phyloP scores from a whole-genome alignment of 2,329 filamentous ascomycete genomes.

The Trichoderma brevicompactum region DNA sequence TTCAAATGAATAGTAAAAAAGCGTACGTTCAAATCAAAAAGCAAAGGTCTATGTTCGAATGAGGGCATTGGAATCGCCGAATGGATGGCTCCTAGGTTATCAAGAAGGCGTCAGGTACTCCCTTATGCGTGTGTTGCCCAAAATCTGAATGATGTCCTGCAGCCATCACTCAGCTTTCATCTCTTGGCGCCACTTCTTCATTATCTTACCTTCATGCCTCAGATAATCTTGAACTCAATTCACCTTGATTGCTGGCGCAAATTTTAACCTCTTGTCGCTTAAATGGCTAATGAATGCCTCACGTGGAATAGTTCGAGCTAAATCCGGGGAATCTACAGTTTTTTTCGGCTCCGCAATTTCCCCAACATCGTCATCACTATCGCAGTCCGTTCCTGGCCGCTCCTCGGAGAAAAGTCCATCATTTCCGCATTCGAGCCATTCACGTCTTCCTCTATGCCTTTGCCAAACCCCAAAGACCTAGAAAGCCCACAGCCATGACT shows the following conservation, averaged over 20 bases:
- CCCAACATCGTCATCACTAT: slow-evolving; percentile 2
- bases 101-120: no score
- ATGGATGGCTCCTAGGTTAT: no score
- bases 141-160: no score
- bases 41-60: no score
- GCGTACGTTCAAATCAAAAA: no score
- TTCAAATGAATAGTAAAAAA: no score
- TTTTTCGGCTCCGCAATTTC: slow-evolving; percentile 8
- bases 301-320: background rate
- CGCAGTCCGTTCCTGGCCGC: background rate
- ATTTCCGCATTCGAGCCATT: background rate
- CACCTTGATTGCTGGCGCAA: no score
- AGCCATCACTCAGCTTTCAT: no score
- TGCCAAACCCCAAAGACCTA: background rate
- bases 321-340: slow-evolving; percentile 4
- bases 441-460: background rate
- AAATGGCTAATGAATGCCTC: slow-evolving; percentile 6
- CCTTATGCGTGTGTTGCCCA: no score
- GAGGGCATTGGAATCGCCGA: no score
- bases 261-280: background rate
- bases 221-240: background rate
- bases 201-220: background rate
- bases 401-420: background rate
- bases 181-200: no score
- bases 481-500: slow-evolving; percentile 6